Evolutionary conservation across 176 grass and related monocot genomes (phyloP).

Genomic region (Oryza officinalis): DNA sequence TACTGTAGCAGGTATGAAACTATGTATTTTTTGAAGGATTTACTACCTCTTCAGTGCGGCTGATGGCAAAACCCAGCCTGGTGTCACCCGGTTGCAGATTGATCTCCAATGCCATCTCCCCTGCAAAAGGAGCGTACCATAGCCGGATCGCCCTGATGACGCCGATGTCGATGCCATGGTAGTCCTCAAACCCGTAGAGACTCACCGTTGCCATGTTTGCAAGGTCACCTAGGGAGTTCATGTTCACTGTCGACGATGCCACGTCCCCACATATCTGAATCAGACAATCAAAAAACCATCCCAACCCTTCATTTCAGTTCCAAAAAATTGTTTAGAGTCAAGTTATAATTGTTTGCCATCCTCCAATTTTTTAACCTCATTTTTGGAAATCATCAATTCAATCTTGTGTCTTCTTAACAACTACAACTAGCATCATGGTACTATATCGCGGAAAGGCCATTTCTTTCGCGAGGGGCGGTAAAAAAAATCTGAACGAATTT

Average conservation of each 20-base stretch:
- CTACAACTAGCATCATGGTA: too few relatives aligned
- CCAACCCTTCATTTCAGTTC: too few relatives aligned
- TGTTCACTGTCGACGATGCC: conserved; percentile 64
- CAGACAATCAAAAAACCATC: background rate
- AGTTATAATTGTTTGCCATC: background rate
- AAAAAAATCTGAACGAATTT: too few relatives aligned
- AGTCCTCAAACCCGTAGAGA: conserved; percentile 77
- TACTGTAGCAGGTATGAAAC: background rate
- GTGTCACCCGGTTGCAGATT: conserved; percentile 64
- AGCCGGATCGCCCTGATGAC: conserved; percentile 53
- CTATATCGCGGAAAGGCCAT: too few relatives aligned
- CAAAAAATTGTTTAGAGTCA: too few relatives aligned
- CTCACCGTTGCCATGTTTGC: conserved; percentile 67
- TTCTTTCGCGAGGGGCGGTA: too few relatives aligned
- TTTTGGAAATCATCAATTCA: background rate
- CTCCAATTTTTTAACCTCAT: background rate
- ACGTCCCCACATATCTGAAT: conserved; percentile 65
- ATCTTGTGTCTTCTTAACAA: background rate
- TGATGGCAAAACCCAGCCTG: conserved; percentile 71
- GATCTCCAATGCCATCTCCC: conserved; percentile 61
- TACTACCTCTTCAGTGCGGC: conserved; percentile 60
- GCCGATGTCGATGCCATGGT: conserved; percentile 75
- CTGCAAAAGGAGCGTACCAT: conserved; percentile 59
- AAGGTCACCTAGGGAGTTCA: conserved; percentile 61
- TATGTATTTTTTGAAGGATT: background rate